Evolutionary conservation across 2,329 filamentous ascomycete species (phyloP).

Genomic region (Fusarium staphyleae): DNA sequence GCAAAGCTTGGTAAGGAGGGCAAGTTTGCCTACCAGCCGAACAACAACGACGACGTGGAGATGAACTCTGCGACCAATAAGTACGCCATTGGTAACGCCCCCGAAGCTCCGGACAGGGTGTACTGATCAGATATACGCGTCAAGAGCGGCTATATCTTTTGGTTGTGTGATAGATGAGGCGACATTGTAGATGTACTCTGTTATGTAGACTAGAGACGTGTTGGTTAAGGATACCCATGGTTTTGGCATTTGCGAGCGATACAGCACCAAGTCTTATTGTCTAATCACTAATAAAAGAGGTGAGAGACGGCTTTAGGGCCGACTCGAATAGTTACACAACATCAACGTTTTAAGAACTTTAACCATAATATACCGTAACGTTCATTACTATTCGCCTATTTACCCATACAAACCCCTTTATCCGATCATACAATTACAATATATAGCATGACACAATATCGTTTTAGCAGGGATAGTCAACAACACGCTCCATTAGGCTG

Average conservation of each 20-base stretch:
- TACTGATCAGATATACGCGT: slow-evolving; percentile 11
- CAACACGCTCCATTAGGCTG: background rate
- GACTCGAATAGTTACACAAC: background rate
- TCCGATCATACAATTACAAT: slow-evolving; percentile 25
- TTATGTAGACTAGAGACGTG: slow-evolving; percentile 5
- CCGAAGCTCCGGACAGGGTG: slow-evolving; percentile 28
- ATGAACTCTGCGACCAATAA: slow-evolving; percentile 37
- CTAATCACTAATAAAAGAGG: slow-evolving; percentile 1
- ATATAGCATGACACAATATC: background rate
- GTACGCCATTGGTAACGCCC: slow-evolving; percentile 20
- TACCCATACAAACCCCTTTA: background rate
- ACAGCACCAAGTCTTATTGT: background rate
- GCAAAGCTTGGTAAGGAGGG: slow-evolving; percentile 53
- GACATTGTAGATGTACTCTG: slow-evolving; percentile 7
- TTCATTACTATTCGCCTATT: slow-evolving; percentile 14
- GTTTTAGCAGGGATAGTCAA: background rate
- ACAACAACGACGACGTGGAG: slow-evolving; percentile 41
- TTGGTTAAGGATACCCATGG: slow-evolving; percentile 18
- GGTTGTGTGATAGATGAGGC: background rate
- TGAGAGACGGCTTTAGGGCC: background rate
- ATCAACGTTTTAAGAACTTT: background rate
- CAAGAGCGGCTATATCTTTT: background rate
- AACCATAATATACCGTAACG: slow-evolving; percentile 2
- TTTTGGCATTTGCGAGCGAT: slow-evolving; percentile 1
- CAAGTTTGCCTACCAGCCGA: slow-evolving; percentile 47